A percentile compares a stretch with the other conserved stretches of the same genome.
Conservation (phyloP, 2,329 filamentous ascomycete genomes). For the Exophiala aquamarina region DNA sequence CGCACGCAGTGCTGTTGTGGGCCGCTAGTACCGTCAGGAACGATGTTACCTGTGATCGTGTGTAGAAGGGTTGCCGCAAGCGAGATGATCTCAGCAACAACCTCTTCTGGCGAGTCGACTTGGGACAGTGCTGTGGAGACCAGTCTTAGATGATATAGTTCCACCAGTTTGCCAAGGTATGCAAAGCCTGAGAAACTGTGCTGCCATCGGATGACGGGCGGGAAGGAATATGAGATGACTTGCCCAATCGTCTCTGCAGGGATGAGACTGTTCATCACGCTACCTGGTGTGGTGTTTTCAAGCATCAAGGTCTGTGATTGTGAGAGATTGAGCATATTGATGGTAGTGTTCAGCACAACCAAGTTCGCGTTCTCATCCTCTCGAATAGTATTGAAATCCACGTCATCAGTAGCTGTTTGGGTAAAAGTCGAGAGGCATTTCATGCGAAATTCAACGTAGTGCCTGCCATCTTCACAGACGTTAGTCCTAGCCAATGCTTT, state of each 20-base stretch:
- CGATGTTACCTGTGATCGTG: constrained; percentile 26
- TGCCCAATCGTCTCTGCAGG: constrained; percentile 41
- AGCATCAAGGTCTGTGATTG: constrained; percentile 29
- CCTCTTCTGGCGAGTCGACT: constrained; percentile 57
- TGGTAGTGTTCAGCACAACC: constrained; percentile 62
- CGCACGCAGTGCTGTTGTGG: constrained; percentile 38
- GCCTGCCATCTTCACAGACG: constrained; percentile 46
- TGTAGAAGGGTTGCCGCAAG: constrained; percentile 71
- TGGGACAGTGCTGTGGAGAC: constrained; percentile 49
- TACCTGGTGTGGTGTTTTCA: constrained; percentile 28
- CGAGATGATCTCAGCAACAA: constrained; percentile 70
- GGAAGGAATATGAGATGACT: constrained; percentile 75
- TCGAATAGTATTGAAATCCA: constrained; percentile 74
- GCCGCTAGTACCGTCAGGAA: constrained; percentile 17
- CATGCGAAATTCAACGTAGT: constrained; percentile 62
- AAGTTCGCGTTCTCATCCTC: constrained; percentile 85
- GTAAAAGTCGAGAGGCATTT: constrained; percentile 73
- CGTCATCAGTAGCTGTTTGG: constrained; percentile 69
- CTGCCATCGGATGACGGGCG: constrained; percentile 72
- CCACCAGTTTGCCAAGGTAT: constrained; percentile 70
- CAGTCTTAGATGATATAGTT: constrained; percentile 47
- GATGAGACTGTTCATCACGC: constrained; percentile 14
- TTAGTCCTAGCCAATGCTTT: constrained; percentile 59
- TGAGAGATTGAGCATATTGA: constrained; percentile 48
- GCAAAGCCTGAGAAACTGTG: constrained; percentile 76